Evolutionary conservation across 2,329 filamentous ascomycete genomes (phyloP), one percentile per base, ranked within the genome.

Genomic region (Macrophomina tecta): DNA sequence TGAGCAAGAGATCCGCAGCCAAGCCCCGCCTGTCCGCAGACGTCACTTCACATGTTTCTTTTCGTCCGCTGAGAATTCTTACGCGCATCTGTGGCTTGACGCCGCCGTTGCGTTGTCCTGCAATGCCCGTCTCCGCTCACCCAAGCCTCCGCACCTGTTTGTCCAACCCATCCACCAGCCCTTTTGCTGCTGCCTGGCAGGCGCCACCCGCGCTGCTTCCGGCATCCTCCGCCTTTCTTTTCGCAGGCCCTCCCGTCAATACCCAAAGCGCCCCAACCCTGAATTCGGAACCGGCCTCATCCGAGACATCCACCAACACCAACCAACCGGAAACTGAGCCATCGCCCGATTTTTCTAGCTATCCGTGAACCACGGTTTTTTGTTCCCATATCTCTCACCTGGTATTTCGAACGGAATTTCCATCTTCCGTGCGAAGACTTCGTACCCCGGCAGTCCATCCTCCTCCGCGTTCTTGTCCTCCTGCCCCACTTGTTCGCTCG

Each of bases 341-440:
- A 53, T 23, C 5, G 12, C 51, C 51, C 51, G 16, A 28, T 23
- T 23, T 23, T 28, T 18, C 56, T 61, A 6, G 8, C 18, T 4
- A 4, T 14, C 42, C 32, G 38, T n/a, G 67, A 80, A 82, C 83
- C 83, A 85, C 6, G 83, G 82, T 69, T 77, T 73, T 64, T 73
- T 78, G 1, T 69, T 78, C 14, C 74, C 79, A 73, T 88, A 89
- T 65, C 71, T 72, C 63, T 81, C 78, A 16, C 85, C 87, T 12
- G 90, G 90, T 69, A 83, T 78, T 72, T 82, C 74, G 81, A 92
- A 90, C 0, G 90, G 90, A 23, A 91, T 81, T 42, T 89, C 89
- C 38, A 91, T 77, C 7, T 77, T 78, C 9, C 78, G 82, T 36
- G 82, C 74, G 74, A 92, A 91, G 11, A 84, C 79, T 6, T 55